Conservation (phyloP, 192 early-diverging fungal genomes). For the Rhizophagus sp. region DNA sequence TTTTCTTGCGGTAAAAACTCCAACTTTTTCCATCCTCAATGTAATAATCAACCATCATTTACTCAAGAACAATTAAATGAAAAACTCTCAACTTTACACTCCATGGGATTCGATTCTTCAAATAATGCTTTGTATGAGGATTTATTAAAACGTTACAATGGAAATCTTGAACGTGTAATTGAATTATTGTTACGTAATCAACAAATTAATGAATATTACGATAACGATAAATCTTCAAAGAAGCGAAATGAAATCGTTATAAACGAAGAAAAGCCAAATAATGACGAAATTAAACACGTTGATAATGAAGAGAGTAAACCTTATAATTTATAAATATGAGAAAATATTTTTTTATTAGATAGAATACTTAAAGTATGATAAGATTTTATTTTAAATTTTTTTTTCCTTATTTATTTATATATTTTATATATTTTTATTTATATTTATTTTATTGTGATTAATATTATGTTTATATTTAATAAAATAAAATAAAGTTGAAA, state of each 20-base stretch:
- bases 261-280: background rate
- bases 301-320: background rate
- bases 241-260: background rate
- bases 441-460: too few species aligned
- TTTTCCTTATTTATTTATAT: too few species aligned
- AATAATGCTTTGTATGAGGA: background rate
- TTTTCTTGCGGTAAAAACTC: background rate
- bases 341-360: too few species aligned
- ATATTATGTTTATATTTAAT: too few species aligned
- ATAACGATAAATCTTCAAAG: background rate
- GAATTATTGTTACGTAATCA: background rate
- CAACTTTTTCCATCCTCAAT: background rate
- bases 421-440: too few species aligned
- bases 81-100: background rate
- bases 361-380: too few species aligned
- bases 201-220: background rate
- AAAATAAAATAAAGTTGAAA: too few species aligned
- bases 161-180: slow-evolving; percentile 5
- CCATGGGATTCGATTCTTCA: background rate
- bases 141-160: background rate
- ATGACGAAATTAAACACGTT: background rate
- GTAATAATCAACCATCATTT: background rate
- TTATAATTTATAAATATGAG: too few species aligned
- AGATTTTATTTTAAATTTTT: too few species aligned
- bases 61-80: background rate